Evolutionary conservation across 2,329 filamentous ascomycete species (phyloP).

Genomic region (Diaporthe vexans): DNA sequence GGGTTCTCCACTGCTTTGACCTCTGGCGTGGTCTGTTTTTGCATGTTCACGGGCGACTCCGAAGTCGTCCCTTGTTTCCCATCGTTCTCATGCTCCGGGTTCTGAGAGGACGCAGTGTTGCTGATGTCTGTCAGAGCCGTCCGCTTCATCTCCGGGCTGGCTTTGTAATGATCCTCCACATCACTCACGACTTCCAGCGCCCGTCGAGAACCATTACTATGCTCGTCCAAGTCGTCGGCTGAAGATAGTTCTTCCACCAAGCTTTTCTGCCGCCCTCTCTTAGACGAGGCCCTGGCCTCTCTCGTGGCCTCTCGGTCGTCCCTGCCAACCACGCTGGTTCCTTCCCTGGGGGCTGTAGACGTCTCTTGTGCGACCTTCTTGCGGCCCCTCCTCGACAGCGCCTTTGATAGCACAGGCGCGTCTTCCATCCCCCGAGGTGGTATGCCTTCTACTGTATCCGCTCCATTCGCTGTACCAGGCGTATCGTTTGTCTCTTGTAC

Average conservation of each 20-base stretch:
- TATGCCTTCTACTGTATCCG: background rate
- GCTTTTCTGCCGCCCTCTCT: conserved; percentile 38
- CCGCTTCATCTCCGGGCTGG: background rate
- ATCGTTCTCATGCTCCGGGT: background rate
- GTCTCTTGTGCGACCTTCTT: conserved; percentile 33
- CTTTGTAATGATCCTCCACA: background rate
- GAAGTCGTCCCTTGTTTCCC: background rate
- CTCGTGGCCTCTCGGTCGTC: background rate
- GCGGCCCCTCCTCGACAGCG: conserved; percentile 34
- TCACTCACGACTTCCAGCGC: background rate
- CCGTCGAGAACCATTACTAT: background rate
- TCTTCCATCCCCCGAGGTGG: background rate
- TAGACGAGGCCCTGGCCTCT: conserved; percentile 19
- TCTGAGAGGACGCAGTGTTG: conserved; percentile 16
- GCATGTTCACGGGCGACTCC: background rate
- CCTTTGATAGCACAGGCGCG: background rate
- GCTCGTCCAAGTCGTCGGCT: background rate
- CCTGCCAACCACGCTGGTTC: background rate
- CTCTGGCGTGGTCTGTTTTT: conserved; percentile 41
- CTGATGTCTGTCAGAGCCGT: conserved; percentile 39
- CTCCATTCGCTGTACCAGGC: background rate
- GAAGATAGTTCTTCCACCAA: conserved; percentile 20
- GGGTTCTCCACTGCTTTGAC: conserved; percentile 38
- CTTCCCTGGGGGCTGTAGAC: conserved; percentile 6
- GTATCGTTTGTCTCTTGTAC: conserved; percentile 10